Conservation (phyloP, 495 filamentous ascomycete species). For the Coniosporium apollinis region DNA sequence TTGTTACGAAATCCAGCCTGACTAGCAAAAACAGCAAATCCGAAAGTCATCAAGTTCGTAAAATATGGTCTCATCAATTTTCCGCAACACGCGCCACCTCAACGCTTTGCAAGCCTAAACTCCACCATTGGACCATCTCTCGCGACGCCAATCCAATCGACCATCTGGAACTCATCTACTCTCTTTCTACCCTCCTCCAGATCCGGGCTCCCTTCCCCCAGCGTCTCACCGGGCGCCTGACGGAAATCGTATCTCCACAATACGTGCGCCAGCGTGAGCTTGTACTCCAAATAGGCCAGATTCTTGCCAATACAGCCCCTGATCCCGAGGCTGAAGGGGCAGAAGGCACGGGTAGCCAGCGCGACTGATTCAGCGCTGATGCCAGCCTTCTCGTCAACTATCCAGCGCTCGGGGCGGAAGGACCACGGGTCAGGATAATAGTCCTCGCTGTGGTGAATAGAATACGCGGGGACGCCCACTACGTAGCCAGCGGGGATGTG, state of each 20-base stretch:
- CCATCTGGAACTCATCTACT: neutral
- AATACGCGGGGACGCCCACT: neutral
- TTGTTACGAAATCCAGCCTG: too few relatives aligned
- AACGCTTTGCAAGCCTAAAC: too few relatives aligned
- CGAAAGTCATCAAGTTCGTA: too few relatives aligned
- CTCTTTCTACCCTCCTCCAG: neutral
- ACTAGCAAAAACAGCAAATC: too few relatives aligned
- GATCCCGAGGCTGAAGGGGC: neutral
- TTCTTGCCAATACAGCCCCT: conserved; percentile 1
- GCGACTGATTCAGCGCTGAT: neutral
- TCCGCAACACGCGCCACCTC: too few relatives aligned
- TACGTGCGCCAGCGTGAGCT: neutral
- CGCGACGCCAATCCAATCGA: neutral
- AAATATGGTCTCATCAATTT: too few relatives aligned
- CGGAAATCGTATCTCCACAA: neutral
- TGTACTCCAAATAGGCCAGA: conserved; percentile 1
- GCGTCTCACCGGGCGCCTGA: neutral
- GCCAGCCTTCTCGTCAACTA: neutral
- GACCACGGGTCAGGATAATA: neutral
- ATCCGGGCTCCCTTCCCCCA: neutral
- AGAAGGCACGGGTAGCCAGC: neutral
- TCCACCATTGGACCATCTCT: conserved; percentile 2
- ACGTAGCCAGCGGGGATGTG: neutral
- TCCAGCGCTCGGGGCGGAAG: conserved; percentile 3
- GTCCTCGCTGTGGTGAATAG: neutral